Evolutionary conservation across 345 rosid genomes (phyloP).

Genomic region (Arabidopsis arenosa): DNA sequence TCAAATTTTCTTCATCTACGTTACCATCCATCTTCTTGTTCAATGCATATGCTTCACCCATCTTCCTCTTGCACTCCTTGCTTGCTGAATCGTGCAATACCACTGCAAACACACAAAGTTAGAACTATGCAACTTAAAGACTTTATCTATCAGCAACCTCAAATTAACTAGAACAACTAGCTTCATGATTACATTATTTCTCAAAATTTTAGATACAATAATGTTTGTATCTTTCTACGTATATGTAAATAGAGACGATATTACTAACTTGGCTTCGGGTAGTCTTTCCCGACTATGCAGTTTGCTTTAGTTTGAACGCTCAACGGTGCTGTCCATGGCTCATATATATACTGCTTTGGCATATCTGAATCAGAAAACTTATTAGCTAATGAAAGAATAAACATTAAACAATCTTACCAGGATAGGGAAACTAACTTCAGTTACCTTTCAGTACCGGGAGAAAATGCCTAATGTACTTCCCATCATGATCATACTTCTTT

Average conservation of each 20-base stretch:
- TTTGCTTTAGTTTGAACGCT: conserved; percentile 82
- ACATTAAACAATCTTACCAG: conserved; percentile 11
- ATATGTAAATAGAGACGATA: neutral
- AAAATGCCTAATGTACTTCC: conserved; percentile 82
- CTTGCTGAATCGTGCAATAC: conserved; percentile 82
- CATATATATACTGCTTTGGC: conserved; percentile 94
- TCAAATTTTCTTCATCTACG: conserved; percentile 64
- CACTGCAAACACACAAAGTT: conserved; percentile 54
- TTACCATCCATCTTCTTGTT: conserved; percentile 62
- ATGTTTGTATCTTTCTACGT: conserved; percentile 15
- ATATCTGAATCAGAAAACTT: conserved; percentile 59
- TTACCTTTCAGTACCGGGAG: conserved; percentile 89
- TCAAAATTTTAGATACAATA: neutral
- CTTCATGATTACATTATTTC: neutral
- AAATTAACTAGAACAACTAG: neutral
- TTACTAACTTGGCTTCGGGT: conserved; percentile 80
- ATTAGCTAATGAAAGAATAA: neutral
- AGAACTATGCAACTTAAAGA: neutral
- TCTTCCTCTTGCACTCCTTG: conserved; percentile 79
- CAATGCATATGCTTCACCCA: conserved; percentile 80
- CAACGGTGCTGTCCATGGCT: conserved; percentile 94
- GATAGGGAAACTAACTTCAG: conserved; percentile 8
- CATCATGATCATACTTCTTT: conserved; percentile 88
- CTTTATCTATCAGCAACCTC: conserved; percentile 1
- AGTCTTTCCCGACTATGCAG: conserved; percentile 86